phyloP scores from a whole-genome alignment of 345 rosid genomes.

The Adansonia digitata region DNA sequence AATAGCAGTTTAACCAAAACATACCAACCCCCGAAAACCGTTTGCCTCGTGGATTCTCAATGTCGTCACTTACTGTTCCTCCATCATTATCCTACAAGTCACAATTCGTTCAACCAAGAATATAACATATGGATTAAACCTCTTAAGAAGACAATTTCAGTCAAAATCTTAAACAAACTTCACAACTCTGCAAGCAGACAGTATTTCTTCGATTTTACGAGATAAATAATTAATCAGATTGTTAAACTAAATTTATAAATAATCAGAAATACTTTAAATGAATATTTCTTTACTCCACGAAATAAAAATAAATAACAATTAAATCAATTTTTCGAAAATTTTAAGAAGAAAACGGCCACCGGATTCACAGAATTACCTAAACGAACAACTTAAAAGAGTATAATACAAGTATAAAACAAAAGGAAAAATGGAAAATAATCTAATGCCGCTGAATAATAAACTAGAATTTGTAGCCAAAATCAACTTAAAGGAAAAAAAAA shows the following conservation, averaged over 20 bases:
- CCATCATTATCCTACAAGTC: constrained; percentile 38
- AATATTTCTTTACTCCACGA: not conserved
- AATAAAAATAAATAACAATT: not conserved
- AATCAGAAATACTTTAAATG: not conserved
- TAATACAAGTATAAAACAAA: not conserved
- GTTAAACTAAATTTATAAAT: not conserved
- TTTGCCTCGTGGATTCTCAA: constrained; percentile 38
- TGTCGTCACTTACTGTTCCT: constrained; percentile 26
- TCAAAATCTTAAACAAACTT: not conserved
- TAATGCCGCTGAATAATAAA: not conserved
- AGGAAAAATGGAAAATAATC: not conserved
- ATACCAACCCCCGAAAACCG: constrained; percentile 25
- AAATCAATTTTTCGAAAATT: not conserved
- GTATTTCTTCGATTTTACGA: not conserved
- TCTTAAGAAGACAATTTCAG: not conserved
- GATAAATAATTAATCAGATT: not conserved
- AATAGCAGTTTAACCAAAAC: not conserved
- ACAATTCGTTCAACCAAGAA: not conserved
- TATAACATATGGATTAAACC: not conserved
- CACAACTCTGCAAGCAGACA: not conserved
- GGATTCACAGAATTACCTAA: not conserved
- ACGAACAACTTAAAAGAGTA: not conserved
- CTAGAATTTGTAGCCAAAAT: not conserved
- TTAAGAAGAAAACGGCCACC: not conserved
- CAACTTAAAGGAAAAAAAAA: not conserved